Evolutionary conservation across 352 stramenopile genomes (phyloP).

Genomic region (Pythium chondricola): DNA sequence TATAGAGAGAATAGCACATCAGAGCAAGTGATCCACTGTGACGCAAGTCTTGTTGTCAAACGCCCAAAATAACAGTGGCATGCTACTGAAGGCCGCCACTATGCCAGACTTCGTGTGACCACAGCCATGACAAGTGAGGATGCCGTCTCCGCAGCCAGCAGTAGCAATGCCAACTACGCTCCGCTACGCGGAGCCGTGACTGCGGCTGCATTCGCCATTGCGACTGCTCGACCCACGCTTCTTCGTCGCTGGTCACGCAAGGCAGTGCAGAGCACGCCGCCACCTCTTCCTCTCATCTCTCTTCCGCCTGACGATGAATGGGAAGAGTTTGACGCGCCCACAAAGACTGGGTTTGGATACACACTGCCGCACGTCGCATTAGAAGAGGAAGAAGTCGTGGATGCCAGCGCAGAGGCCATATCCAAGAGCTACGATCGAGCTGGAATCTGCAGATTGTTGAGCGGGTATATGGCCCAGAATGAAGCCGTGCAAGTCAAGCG

Average conservation of each 20-base stretch:
- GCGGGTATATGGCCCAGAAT: conserved; percentile 71
- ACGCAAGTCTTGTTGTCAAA: too few relatives aligned
- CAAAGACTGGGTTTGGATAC: conserved; percentile 54
- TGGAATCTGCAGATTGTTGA: conserved; percentile 34
- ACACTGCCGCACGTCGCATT: conserved; percentile 36
- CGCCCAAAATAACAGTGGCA: too few relatives aligned
- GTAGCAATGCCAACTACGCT: background rate
- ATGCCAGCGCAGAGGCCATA: conserved; percentile 3
- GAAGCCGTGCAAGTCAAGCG: conserved; percentile 50
- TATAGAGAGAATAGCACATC: background rate
- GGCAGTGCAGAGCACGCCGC: conserved; percentile 31
- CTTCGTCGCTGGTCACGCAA: conserved; percentile 41
- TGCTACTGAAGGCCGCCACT: background rate
- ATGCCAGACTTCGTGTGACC: too few relatives aligned
- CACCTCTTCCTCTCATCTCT: conserved; percentile 57
- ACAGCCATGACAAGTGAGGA: conserved; percentile 9
- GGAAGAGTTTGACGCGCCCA: conserved; percentile 58
- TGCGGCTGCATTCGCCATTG: conserved; percentile 7
- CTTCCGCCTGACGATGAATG: conserved; percentile 58
- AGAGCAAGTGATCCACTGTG: too few relatives aligned
- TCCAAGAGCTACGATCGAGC: conserved; percentile 15
- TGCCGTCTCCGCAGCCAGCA: background rate
- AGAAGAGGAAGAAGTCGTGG: conserved; percentile 27
- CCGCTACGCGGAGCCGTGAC: conserved; percentile 6
- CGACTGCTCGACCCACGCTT: conserved; percentile 13